These are phyloP conservation scores for Penicillium manginii DNA, from an alignment of 495 filamentous ascomycete genomes.

Conservation along the genomic window DNA sequence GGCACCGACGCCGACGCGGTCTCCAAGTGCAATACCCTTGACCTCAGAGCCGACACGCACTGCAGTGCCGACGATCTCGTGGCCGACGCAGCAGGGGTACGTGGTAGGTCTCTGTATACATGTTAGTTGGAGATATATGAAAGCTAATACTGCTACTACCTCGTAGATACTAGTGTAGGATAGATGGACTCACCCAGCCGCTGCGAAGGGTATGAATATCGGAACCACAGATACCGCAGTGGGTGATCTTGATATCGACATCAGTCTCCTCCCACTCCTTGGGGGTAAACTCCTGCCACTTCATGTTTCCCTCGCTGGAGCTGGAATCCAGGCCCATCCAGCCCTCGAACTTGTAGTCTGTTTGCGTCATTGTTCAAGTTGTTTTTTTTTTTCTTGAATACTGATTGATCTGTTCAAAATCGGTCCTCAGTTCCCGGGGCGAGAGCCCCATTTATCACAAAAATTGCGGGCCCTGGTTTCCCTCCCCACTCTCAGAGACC, in stretches of 20 bases:
- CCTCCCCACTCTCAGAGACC: neutral
- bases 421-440: neutral
- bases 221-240: slow-evolving; percentile 52
- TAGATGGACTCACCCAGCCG: slow-evolving; percentile 62
- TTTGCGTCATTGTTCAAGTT: slow-evolving; percentile 31
- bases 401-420: neutral
- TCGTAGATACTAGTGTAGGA: neutral
- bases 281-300: slow-evolving; percentile 75
- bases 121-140: slow-evolving; percentile 11
- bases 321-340: slow-evolving; percentile 72
- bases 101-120: slow-evolving; percentile 48
- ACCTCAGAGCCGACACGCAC: slow-evolving; percentile 74
- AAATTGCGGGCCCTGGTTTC: neutral
- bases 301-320: slow-evolving; percentile 74
- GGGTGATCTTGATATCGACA: slow-evolving; percentile 56
- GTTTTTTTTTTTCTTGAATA: neutral
- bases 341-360: slow-evolving; percentile 73
- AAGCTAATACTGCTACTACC: neutral
- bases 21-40: slow-evolving; percentile 72
- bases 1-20: slow-evolving; percentile 87
- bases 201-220: slow-evolving; percentile 76
- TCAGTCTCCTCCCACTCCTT: slow-evolving; percentile 83
- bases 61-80: slow-evolving; percentile 81
- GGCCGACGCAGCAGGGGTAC: slow-evolving; percentile 78
- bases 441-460: slow-evolving; percentile 22